Conservation (phyloP, 371 early-diverging fungal species). For the Apophysomyces sp. region DNA sequence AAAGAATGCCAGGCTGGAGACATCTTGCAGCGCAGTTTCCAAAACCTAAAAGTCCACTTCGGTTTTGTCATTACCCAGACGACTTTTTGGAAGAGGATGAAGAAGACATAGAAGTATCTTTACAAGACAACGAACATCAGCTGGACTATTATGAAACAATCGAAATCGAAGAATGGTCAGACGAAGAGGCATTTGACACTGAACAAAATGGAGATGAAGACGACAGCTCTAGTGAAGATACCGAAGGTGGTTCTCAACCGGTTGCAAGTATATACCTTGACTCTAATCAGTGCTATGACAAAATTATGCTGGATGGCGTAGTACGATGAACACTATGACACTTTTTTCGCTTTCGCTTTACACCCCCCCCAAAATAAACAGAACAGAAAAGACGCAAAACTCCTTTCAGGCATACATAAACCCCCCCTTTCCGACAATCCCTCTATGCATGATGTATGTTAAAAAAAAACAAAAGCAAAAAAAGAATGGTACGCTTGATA, state of each 20-base stretch:
- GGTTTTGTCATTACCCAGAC: slow-evolving; percentile 32
- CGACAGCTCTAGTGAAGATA: slow-evolving; percentile 16
- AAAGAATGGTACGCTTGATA: too few relatives aligned
- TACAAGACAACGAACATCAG: background rate
- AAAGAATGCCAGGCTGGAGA: slow-evolving; percentile 48
- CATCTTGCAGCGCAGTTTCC: slow-evolving; percentile 49
- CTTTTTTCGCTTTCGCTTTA: too few relatives aligned
- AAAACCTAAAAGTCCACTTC: slow-evolving; percentile 48
- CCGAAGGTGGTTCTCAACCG: background rate
- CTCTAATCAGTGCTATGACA: too few relatives aligned
- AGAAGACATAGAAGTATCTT: background rate
- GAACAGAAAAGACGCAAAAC: too few relatives aligned
- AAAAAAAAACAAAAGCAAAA: too few relatives aligned
- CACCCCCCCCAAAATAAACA: too few relatives aligned
- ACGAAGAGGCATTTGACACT: background rate
- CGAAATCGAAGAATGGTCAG: slow-evolving; percentile 25
- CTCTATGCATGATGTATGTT: too few relatives aligned
- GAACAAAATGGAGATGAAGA: slow-evolving; percentile 13
- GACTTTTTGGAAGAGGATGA: slow-evolving; percentile 6
- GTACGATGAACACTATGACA: too few relatives aligned
- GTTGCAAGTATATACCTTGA: too few relatives aligned
- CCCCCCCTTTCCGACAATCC: too few relatives aligned
- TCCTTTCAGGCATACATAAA: too few relatives aligned
- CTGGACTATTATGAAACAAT: slow-evolving; percentile 19
- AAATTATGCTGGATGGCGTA: too few relatives aligned